Percentiles rank a stretch among this genome's conserved stretches.
These are phyloP conservation scores for Climacium dendroides DNA, from an alignment of 225 moss, liverwort and hornwort genomes.

Conservation along the genomic window DNA sequence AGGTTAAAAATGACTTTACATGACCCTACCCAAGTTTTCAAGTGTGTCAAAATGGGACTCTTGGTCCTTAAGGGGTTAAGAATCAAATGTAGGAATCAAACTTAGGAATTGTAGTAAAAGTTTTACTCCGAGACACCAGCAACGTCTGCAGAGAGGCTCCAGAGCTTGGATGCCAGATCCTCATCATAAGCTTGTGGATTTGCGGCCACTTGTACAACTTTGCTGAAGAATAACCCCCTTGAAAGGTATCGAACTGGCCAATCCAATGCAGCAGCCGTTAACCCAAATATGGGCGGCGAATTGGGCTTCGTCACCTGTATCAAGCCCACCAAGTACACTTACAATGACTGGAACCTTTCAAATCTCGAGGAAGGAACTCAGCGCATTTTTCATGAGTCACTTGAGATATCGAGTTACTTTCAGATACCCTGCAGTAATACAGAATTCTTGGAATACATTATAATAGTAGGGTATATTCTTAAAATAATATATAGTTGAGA, in stretches of 20 bases:
- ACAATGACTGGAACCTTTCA: neutral
- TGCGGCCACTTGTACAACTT: constrained; percentile 29
- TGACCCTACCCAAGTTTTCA: neutral
- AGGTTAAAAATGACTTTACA: neutral
- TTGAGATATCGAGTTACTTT: neutral
- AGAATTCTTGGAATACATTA: neutral
- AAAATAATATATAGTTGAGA: neutral
- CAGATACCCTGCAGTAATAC: neutral
- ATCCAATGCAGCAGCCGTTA: constrained; percentile 21
- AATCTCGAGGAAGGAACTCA: neutral
- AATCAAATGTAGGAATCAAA: neutral
- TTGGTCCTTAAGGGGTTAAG: neutral
- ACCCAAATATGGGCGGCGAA: neutral
- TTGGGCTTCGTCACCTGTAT: constrained; percentile 13
- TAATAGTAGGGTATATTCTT: neutral
- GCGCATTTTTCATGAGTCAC: neutral
- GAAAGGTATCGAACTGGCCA: constrained; percentile 75
- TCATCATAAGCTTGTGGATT: constrained; percentile 34
- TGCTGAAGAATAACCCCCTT: constrained; percentile 28
- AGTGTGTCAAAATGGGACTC: neutral
- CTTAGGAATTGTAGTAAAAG: too few species aligned
- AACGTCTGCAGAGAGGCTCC: constrained; percentile 35
- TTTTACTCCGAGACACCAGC: constrained; percentile 4
- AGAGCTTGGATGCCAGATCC: constrained; percentile 29
- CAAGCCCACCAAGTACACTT: neutral